These are phyloP conservation scores for Paecilomyces dactylethromorphus DNA, from an alignment of 2,329 filamentous ascomycete genomes.

Conservation along the genomic window DNA sequence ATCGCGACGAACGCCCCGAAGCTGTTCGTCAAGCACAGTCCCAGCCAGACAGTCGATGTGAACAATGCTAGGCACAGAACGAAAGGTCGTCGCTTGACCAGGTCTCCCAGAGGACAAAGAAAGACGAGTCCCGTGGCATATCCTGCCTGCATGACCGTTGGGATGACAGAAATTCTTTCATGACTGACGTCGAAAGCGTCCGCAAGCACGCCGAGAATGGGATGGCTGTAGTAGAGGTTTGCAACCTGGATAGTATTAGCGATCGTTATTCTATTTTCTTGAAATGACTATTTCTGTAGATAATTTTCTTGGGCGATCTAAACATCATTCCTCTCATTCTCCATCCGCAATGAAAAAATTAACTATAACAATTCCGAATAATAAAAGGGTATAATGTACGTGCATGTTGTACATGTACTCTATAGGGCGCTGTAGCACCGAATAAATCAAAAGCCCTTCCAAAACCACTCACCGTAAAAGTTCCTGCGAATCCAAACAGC, in stretches of 20 bases:
- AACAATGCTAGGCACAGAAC: slow-evolving; percentile 61
- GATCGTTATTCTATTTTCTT: slow-evolving; percentile 6
- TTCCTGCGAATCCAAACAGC: slow-evolving; percentile 54
- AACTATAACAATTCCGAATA: neutral
- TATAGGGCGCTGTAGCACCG: neutral
- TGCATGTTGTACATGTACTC: neutral
- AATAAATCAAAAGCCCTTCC: neutral
- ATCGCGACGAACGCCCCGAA: slow-evolving; percentile 62
- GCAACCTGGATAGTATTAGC: slow-evolving; percentile 61
- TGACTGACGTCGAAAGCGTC: slow-evolving; percentile 63
- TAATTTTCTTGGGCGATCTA: neutral
- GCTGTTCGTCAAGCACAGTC: slow-evolving; percentile 60
- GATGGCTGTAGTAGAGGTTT: slow-evolving; percentile 76
- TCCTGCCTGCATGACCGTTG: slow-evolving; percentile 71
- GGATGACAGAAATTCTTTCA: slow-evolving; percentile 60
- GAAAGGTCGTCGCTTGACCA: slow-evolving; percentile 60
- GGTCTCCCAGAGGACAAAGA: slow-evolving; percentile 68
- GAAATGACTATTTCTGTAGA: neutral
- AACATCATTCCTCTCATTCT: too few species aligned
- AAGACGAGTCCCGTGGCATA: slow-evolving; percentile 70
- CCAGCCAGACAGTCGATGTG: slow-evolving; percentile 63
- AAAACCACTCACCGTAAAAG: slow-evolving; percentile 15
- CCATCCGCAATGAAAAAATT: neutral
- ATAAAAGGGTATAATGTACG: neutral
- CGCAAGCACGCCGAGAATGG: slow-evolving; percentile 70